A percentile compares a stretch with the other conserved stretches of the same genome.
phyloP scores from a whole-genome alignment of 331 rosid species.

The Arachis monticola region DNA sequence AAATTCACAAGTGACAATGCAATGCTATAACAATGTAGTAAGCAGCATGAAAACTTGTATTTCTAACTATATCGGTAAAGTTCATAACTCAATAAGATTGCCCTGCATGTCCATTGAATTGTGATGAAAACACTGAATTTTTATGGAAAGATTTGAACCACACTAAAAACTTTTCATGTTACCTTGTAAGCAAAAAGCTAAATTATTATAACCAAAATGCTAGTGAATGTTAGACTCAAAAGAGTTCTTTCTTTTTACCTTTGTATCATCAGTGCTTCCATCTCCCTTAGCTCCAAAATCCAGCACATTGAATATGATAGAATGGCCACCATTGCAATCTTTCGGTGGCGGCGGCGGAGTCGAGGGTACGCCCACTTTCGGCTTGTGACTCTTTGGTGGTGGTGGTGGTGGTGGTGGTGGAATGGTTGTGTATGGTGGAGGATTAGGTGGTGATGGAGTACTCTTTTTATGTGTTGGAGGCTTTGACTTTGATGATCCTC shows the following conservation, averaged over 20 bases:
- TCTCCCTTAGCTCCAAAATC: constrained; percentile 93
- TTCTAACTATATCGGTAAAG: constrained; percentile 2
- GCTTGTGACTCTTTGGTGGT: constrained; percentile 41
- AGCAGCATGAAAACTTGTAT: background rate
- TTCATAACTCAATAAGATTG: constrained; percentile 11
- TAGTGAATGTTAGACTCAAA: background rate
- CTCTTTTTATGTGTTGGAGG: constrained; percentile 35
- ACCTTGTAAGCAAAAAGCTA: constrained; percentile 21
- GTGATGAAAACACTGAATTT: constrained; percentile 13
- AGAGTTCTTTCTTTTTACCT: constrained; percentile 52
- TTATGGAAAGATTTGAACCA: background rate
- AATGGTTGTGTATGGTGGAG: constrained; percentile 33
- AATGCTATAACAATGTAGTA: no score
- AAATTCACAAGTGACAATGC: constrained; percentile 5
- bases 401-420: constrained; percentile 29
- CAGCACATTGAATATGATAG: constrained; percentile 66
- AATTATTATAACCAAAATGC: constrained; percentile 14
- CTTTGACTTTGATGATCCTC: constrained; percentile 38
- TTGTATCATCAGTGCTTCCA: constrained; percentile 81
- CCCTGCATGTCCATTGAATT: constrained; percentile 44
- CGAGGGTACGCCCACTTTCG: constrained; percentile 40
- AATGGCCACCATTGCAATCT: constrained; percentile 44
- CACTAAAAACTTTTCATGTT: background rate
- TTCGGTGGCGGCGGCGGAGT: constrained; percentile 43
- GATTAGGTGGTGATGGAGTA: constrained; percentile 31